Conservation (phyloP, 495 filamentous ascomycete genomes). For the Sordaria brevicollis region DNA sequence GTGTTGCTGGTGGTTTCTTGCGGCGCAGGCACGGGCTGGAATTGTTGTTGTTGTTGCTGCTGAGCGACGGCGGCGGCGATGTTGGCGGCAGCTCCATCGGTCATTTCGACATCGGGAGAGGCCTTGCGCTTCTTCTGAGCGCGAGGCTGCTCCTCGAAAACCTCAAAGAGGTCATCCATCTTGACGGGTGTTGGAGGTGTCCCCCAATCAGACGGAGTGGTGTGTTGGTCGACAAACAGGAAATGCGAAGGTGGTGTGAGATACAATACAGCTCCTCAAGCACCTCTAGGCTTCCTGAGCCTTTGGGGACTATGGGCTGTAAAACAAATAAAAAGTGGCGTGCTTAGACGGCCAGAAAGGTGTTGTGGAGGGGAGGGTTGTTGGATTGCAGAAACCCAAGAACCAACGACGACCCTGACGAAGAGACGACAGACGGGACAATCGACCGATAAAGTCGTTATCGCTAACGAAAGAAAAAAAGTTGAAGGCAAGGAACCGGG, state of each 20-base stretch:
- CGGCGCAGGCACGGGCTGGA: background rate
- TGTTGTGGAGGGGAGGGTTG: background rate
- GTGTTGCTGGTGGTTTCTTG: background rate
- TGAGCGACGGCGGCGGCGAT: background rate
- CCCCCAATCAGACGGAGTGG: background rate
- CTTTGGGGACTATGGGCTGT: background rate
- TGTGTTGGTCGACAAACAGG: background rate
- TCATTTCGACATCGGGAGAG: conserved; percentile 52
- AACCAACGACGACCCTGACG: background rate
- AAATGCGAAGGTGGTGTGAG: background rate
- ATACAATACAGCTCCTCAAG: background rate
- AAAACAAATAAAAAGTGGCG: background rate
- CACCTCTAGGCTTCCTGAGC: background rate
- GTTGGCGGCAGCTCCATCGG: conserved; percentile 23
- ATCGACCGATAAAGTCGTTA: background rate
- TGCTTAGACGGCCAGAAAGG: background rate
- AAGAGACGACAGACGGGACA: background rate
- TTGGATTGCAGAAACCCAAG: background rate
- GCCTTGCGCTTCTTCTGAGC: conserved; percentile 61
- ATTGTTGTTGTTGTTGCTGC: background rate
- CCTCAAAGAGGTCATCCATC: conserved; percentile 80
- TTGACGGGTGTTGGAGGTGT: conserved; percentile 7
- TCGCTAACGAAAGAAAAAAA: conserved; percentile 17
- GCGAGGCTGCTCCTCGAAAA: conserved; percentile 62
- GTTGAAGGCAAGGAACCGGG: conserved; percentile 3